A percentile compares a stretch with the other conserved stretches of the same genome.
phyloP scores from a whole-genome alignment of 2,329 filamentous ascomycete species.

The Aspergillus fumigatus region DNA sequence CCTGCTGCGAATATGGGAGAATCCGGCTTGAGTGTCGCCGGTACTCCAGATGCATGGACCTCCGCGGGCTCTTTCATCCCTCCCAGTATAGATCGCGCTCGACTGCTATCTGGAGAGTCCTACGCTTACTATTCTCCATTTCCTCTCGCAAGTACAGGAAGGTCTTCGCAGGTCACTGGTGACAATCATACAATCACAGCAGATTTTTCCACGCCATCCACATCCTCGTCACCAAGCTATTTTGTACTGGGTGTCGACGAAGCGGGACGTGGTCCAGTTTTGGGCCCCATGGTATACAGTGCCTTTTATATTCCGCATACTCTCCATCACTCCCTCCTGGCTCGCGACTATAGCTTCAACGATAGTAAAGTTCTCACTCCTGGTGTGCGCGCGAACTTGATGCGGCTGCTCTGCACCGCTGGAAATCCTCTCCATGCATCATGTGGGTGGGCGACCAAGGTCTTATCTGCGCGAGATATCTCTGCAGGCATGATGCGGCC shows the following conservation, averaged over 20 bases:
- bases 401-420: slow-evolving; percentile 66
- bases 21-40: slow-evolving; percentile 20
- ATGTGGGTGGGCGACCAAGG: slow-evolving; percentile 79
- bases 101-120: slow-evolving; percentile 60
- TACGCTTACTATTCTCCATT: slow-evolving; percentile 69
- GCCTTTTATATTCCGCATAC: slow-evolving; percentile 68
- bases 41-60: slow-evolving; percentile 30
- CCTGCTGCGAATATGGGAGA: slow-evolving; percentile 31
- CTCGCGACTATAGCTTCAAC: slow-evolving; percentile 78
- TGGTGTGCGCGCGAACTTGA: slow-evolving; percentile 68
- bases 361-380: slow-evolving; percentile 91
- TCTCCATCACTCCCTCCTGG: slow-evolving; percentile 66
- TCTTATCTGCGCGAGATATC: slow-evolving; percentile 81
- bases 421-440: slow-evolving; percentile 53
- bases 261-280: slow-evolving; percentile 87
- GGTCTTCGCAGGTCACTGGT: background rate
- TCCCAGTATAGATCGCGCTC: slow-evolving; percentile 59
- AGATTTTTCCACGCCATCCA: background rate
- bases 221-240: background rate
- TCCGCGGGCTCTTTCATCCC: slow-evolving; percentile 53
- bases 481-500: slow-evolving; percentile 68
- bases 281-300: slow-evolving; percentile 68
- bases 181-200: background rate
- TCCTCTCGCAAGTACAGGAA: slow-evolving; percentile 53
- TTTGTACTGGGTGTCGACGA: slow-evolving; percentile 81